Evolutionary conservation across 208 protist genomes (phyloP), one percentile per base, ranked within the genome.

Genomic region (Naegleria gruberi): DNA sequence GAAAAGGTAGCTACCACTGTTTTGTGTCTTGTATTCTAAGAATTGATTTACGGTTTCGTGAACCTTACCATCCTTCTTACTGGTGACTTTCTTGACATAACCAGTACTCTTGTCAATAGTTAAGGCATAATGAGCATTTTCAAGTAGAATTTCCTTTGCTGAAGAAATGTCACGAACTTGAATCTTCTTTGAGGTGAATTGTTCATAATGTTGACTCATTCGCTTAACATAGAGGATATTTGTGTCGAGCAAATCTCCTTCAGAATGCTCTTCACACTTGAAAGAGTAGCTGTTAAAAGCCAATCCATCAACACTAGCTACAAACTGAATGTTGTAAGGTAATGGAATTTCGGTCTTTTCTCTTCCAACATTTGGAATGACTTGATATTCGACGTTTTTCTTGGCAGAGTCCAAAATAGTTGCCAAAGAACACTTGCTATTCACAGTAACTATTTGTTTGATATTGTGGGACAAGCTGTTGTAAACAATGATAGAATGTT

Each of bases 1-100:
- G 12, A 88, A 88, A 26, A 88, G 41, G 46, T 88, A 88, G 42
- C 45, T 65, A 65, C 84, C 84, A 65, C 84, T 88, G 5, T 42
- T 34, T 65, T 65, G 45, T 43, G 84, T 88, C 40, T 65, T 37
- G 46, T 41, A 88, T 41, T 88, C 84, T 1, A 65, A 17, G 30
- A 88, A 88, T 88, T 88, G 84, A 40, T 40, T 43, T 10, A 42
- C 65, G 0, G 19, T 34, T 4, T 15, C 7, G 17, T 85, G 82
- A 23, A n/a, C 17, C 37, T 30, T 46, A 12, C 23, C 23, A 15
- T 43, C 41, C 5, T 37, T 5, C 10, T 46, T 46, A 23, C 10
- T 40, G 10, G 23, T 30, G n/a, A 85, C 82, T 17, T 43, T n/a
- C 26, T 30, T 46, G 17, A 85, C 17, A 40, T 85, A 85, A 34